Evolutionary conservation across 331 rosid species (phyloP), one percentile per base, ranked within the genome.

Genomic region (Rhamnella rubrinervis): DNA sequence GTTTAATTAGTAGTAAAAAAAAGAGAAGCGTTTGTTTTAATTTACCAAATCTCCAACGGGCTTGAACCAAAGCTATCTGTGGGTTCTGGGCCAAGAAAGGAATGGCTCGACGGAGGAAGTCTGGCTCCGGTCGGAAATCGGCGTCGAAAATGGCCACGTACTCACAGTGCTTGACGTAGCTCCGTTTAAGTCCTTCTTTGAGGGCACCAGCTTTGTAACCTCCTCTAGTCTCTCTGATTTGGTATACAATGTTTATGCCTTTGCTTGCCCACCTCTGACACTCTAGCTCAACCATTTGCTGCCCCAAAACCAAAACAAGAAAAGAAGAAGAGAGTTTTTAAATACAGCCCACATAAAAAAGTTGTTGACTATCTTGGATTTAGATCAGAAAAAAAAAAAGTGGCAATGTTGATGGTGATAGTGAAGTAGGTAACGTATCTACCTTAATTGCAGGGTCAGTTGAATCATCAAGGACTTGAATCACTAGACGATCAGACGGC

Each of bases 1-100:
- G 11, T 7, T 13, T 4, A 17, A 18, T 39, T 23, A 13, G 21
- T 2, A 19, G 0, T 31, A 4, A 3, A 31, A 31, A 53, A 40
- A n/a, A n/a, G n/a, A 23, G 23, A 23, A 23, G 56, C 11, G n/a
- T 10, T 8, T 20, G 14, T 20, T 18, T 50, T 13, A 35, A 69
- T 75, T 87, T 87, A 92, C 97, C 97, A 49, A 92, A 92, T 89
- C 90, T 81, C 97, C 96, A 92, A 44, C 97, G 97, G 55, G 86
- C 96, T 77, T 92, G 97, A 72, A 92, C 90, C 72, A 92, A 61
- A 37, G 97, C 97, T 63, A 92, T 65, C 10, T 89, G 84, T 5
- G 96, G 86, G 60, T 92, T 92, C 23, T 84, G 79, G 57, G 73
- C 87, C 75, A 92, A 57, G 86, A 89, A 92, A 13, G 97, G 97